Evolutionary conservation across 192 early-diverging fungal species (phyloP).

Genomic region (Coemansia sp.): DNA sequence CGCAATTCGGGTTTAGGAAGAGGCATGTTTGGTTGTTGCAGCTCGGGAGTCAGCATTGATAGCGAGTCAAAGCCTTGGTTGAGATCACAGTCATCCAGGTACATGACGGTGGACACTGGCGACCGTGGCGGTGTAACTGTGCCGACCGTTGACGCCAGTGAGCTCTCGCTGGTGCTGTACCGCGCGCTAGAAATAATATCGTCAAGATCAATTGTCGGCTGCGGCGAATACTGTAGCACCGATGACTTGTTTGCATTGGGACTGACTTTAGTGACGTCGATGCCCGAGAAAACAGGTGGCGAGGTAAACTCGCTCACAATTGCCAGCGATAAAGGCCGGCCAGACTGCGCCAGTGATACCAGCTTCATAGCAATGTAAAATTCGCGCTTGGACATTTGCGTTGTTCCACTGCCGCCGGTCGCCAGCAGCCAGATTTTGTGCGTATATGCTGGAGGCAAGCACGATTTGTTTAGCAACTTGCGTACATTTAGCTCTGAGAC

Average conservation of each 20-base stretch:
- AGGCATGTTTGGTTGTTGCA: neutral
- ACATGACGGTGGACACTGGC: slow-evolving; percentile 14
- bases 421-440: slow-evolving; percentile 16
- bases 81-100: neutral
- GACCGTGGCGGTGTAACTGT: slow-evolving; percentile 16
- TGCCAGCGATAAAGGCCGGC: slow-evolving; percentile 10
- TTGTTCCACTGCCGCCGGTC: slow-evolving; percentile 1
- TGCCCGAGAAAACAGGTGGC: slow-evolving; percentile 20
- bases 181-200: slow-evolving; percentile 13
- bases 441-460: slow-evolving; percentile 9
- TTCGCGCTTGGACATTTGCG: slow-evolving; percentile 18
- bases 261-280: slow-evolving; percentile 3
- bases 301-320: slow-evolving; percentile 15
- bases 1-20: neutral
- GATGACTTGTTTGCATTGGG: slow-evolving; percentile 10
- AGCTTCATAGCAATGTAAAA: slow-evolving; percentile 36
- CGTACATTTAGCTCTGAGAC: slow-evolving; percentile 1
- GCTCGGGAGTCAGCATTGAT: slow-evolving; percentile 14
- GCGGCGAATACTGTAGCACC: slow-evolving; percentile 25
- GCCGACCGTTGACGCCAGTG: neutral
- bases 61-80: slow-evolving; percentile 4
- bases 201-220: slow-evolving; percentile 29
- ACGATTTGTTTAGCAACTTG: slow-evolving; percentile 12
- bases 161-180: neutral
- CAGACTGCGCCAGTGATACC: slow-evolving; percentile 32